phyloP scores from a whole-genome alignment of 306 rosid genomes.

The Ochetophila trinervis region DNA sequence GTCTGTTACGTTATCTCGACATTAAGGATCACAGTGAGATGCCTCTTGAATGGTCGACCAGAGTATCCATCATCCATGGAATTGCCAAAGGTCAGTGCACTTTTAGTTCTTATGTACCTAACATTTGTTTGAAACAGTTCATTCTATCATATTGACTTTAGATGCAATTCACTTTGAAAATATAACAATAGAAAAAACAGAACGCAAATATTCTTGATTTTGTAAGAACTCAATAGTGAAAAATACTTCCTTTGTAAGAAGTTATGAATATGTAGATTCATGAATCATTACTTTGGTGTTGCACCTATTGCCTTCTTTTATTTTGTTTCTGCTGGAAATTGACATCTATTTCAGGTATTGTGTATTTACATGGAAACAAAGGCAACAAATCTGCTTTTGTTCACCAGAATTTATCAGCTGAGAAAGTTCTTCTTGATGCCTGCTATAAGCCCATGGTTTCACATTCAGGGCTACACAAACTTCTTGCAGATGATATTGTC shows the following conservation, averaged over 20 bases:
- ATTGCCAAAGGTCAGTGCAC: conserved; percentile 71
- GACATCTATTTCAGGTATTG: conserved; percentile 55
- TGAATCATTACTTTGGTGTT: neutral
- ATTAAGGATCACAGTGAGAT: conserved; percentile 31
- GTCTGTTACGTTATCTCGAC: conserved; percentile 60
- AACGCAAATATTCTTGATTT: neutral
- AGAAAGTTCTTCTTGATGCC: conserved; percentile 60
- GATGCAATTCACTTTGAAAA: neutral
- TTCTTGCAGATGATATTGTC: conserved; percentile 76
- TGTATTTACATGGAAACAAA: conserved; percentile 56
- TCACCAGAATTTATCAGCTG: conserved; percentile 81
- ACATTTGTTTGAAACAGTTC: neutral
- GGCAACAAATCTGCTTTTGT: conserved; percentile 43
- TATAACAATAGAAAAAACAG: neutral
- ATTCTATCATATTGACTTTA: neutral
- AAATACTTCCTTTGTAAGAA: too few relatives aligned
- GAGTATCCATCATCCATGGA: conserved; percentile 71
- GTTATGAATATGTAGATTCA: neutral
- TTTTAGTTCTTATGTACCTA: neutral
- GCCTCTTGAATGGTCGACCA: conserved; percentile 72
- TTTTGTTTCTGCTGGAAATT: neutral
- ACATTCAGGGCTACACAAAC: conserved; percentile 80
- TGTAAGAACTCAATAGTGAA: neutral
- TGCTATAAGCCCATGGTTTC: conserved; percentile 54
- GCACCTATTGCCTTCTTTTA: neutral